Evolutionary conservation across 768 basidiomycete species (phyloP).

Genomic region (Hypholoma fasciculare): DNA sequence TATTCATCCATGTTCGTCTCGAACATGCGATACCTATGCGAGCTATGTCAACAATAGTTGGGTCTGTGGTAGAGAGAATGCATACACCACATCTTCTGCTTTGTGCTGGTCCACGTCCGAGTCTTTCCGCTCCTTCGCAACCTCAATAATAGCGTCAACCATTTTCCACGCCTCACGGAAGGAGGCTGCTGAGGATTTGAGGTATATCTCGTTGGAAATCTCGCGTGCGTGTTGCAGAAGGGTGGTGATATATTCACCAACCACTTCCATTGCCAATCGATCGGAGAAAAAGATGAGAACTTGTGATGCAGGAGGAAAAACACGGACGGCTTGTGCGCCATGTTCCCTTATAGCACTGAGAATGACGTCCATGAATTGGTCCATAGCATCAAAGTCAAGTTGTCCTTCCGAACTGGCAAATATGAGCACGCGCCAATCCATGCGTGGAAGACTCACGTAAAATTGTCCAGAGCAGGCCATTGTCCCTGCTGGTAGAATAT

Average conservation of each 20-base stretch:
- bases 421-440: background rate
- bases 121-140: slow-evolving; percentile 43
- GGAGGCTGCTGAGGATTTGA: slow-evolving; percentile 86
- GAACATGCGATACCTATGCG: slow-evolving; percentile 84
- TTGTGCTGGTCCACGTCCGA: slow-evolving; percentile 44
- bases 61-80: slow-evolving; percentile 10
- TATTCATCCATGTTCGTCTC: slow-evolving; percentile 98
- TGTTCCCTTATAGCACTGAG: slow-evolving; percentile 68
- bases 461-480: slow-evolving; percentile 84
- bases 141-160: slow-evolving; percentile 71
- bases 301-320: slow-evolving; percentile 80
- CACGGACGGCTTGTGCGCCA: slow-evolving; percentile 76
- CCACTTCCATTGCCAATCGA: slow-evolving; percentile 82
- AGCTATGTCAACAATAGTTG: background rate
- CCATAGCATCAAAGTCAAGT: slow-evolving; percentile 93
- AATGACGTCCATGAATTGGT: slow-evolving; percentile 77
- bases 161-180: slow-evolving; percentile 89
- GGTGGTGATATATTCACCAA: slow-evolving; percentile 83
- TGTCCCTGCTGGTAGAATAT: slow-evolving; percentile 85
- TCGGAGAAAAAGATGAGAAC: slow-evolving; percentile 85
- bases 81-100: slow-evolving; percentile 85
- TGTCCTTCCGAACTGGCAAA: slow-evolving; percentile 46
- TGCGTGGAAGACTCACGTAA: slow-evolving; percentile 52
- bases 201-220: slow-evolving; percentile 67
- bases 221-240: slow-evolving; percentile 78